These are phyloP conservation scores for Backusella psychrophila DNA, from an alignment of 192 early-diverging fungal species.

Conservation along the genomic window DNA sequence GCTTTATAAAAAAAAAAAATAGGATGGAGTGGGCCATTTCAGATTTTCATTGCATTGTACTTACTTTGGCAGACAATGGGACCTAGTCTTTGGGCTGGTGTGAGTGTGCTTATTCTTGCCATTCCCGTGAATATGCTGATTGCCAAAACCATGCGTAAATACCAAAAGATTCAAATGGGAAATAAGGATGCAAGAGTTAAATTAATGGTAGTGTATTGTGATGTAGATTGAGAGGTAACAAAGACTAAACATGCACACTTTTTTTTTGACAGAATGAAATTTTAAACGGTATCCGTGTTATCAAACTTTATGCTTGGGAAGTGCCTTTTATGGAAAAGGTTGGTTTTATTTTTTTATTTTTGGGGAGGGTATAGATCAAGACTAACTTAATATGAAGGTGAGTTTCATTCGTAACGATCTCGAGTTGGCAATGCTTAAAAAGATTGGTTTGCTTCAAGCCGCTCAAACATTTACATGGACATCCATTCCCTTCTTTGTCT, in stretches of 20 bases:
- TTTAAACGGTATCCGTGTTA: slow-evolving; percentile 88
- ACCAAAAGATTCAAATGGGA: slow-evolving; percentile 82
- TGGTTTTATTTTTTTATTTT: slow-evolving; percentile 35
- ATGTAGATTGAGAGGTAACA: neutral
- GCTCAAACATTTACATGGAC: slow-evolving; percentile 73
- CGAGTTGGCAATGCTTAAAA: slow-evolving; percentile 75
- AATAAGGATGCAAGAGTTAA: slow-evolving; percentile 77
- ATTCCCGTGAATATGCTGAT: slow-evolving; percentile 76
- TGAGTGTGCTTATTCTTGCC: slow-evolving; percentile 76
- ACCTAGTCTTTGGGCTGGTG: slow-evolving; percentile 79
- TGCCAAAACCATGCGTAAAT: slow-evolving; percentile 58
- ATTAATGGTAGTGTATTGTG: slow-evolving; percentile 20
- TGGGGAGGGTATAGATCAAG: neutral
- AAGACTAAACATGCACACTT: neutral
- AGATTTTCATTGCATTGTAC: slow-evolving; percentile 13
- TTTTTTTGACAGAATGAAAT: slow-evolving; percentile 61
- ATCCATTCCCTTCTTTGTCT: slow-evolving; percentile 86
- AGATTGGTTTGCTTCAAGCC: slow-evolving; percentile 68
- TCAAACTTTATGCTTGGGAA: slow-evolving; percentile 97
- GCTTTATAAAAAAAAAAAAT: neutral
- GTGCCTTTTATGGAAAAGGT: slow-evolving; percentile 72
- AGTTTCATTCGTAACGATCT: slow-evolving; percentile 63
- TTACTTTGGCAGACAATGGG: slow-evolving; percentile 61
- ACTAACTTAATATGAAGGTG: slow-evolving; percentile 27
- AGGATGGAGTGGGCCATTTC: slow-evolving; percentile 27